Evolutionary conservation across 2,329 filamentous ascomycete species (phyloP).

Genomic region (Colletotrichum camelliae): DNA sequence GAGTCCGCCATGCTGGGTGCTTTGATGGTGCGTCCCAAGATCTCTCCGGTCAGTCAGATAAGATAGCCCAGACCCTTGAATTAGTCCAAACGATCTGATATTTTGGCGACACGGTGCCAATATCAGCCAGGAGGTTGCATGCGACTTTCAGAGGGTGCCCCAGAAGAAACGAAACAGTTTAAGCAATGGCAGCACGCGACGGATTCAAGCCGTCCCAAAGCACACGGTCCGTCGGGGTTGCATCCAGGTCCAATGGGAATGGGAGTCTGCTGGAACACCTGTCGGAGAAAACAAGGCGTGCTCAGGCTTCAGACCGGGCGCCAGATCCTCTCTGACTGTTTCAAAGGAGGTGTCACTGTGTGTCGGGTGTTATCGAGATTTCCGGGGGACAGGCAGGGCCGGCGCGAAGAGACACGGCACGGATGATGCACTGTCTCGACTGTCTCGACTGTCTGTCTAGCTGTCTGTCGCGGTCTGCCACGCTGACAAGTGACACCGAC

Average conservation of each 20-base stretch:
- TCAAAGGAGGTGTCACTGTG: conserved; percentile 20
- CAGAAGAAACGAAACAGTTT: conserved; percentile 20
- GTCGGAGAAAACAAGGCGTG: conserved; percentile 10
- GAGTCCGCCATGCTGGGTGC: background rate
- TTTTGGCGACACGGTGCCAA: conserved; percentile 1
- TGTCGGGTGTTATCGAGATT: conserved; percentile 12
- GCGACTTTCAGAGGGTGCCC: conserved; percentile 3
- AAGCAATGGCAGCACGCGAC: conserved; percentile 12
- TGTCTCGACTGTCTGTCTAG: background rate
- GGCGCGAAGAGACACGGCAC: conserved; percentile 10
- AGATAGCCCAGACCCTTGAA: background rate
- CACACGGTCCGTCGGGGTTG: conserved; percentile 8
- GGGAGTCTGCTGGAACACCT: conserved; percentile 9
- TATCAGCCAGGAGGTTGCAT: background rate
- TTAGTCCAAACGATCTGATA: conserved; percentile 10
- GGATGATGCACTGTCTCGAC: conserved; percentile 16
- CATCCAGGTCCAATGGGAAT: background rate
- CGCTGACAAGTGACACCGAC: background rate
- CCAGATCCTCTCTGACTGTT: conserved; percentile 18
- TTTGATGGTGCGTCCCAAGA: background rate
- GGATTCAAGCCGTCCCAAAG: background rate
- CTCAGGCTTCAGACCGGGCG: background rate
- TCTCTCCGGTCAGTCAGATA: background rate
- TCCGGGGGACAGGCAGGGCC: conserved; percentile 4
- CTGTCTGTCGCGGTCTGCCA: background rate